Conservation (phyloP, 139 green algal species). For the Chlamydomonas sphaeroides region DNA sequence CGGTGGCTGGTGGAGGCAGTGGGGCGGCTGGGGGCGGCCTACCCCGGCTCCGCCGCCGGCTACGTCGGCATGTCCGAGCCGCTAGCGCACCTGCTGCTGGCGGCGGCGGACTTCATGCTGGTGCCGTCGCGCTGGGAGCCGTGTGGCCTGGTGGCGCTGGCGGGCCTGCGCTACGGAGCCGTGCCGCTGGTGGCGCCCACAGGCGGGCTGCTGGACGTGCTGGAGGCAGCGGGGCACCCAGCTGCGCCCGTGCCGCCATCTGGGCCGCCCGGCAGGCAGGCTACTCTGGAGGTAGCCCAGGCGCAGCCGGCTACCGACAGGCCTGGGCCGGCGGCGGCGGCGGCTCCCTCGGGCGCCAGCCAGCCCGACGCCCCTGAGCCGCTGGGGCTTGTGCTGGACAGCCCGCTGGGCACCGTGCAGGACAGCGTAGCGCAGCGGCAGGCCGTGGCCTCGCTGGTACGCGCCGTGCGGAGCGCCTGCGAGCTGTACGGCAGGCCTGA, state of each 20-base stretch:
- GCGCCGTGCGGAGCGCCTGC: conserved; percentile 38
- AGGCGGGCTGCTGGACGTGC: conserved; percentile 80
- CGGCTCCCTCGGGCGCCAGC: neutral
- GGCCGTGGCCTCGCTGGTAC: conserved; percentile 49
- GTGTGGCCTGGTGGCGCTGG: conserved; percentile 86
- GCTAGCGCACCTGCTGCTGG: conserved; percentile 80
- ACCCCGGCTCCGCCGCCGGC: conserved; percentile 69
- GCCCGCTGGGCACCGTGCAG: neutral
- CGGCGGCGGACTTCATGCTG: conserved; percentile 80
- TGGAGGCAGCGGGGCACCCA: neutral
- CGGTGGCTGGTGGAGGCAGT: conserved; percentile 75
- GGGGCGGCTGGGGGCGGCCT: conserved; percentile 55
- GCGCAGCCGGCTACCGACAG: neutral
- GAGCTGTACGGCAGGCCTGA: conserved; percentile 41
- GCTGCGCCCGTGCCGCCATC: neutral
- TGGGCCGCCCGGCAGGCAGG: no score
- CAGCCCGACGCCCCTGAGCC: neutral
- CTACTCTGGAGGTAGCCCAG: neutral
- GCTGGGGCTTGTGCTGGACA: conserved; percentile 24
- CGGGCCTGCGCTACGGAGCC: conserved; percentile 77
- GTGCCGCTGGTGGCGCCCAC: conserved; percentile 76
- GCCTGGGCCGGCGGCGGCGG: neutral
- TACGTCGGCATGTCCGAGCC: conserved; percentile 77
- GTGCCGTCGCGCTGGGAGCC: conserved; percentile 86
- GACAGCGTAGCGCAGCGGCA: conserved; percentile 31